Percentiles rank a stretch among this genome's conserved stretches.
phyloP scores from a whole-genome alignment of 2,329 filamentous ascomycete species.

The Fusarium globosum region DNA sequence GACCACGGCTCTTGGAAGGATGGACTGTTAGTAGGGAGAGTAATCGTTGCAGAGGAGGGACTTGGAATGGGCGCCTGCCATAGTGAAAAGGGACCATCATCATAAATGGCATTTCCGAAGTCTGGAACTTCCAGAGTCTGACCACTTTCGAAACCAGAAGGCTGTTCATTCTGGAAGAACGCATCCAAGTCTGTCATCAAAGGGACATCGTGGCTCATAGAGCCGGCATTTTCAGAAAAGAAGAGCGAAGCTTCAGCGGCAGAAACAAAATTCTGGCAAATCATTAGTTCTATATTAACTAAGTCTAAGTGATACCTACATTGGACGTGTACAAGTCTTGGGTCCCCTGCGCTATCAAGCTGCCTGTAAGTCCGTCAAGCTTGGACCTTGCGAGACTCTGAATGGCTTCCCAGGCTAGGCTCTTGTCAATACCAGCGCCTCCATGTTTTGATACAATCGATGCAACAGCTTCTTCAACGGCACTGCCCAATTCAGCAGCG shows the following conservation, averaged over 20 bases:
- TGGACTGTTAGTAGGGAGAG: background rate
- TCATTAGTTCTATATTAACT: background rate
- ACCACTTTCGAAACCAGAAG: rapidly evolving
- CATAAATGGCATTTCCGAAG: rapidly evolving
- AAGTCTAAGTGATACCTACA: background rate
- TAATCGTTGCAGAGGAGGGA: background rate
- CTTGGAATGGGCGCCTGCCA: background rate
- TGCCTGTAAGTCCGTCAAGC: background rate
- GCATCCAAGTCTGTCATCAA: background rate
- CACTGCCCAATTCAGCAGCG: background rate
- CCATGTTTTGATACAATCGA: background rate
- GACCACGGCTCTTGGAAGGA: background rate
- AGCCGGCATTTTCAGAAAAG: background rate
- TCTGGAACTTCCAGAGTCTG: background rate
- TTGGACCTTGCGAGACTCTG: background rate
- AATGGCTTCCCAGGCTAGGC: background rate
- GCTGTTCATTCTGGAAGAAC: background rate
- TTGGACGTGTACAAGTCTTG: background rate
- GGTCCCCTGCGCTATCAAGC: no score
- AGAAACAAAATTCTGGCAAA: background rate
- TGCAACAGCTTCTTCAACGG: background rate
- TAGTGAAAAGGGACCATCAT: background rate
- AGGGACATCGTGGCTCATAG: background rate
- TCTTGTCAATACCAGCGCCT: background rate
- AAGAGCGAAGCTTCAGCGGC: background rate